Percentiles rank a stretch among this genome's conserved stretches.
phyloP scores from a whole-genome alignment of 805 yeast species.

The Grigorovia humatica region DNA sequence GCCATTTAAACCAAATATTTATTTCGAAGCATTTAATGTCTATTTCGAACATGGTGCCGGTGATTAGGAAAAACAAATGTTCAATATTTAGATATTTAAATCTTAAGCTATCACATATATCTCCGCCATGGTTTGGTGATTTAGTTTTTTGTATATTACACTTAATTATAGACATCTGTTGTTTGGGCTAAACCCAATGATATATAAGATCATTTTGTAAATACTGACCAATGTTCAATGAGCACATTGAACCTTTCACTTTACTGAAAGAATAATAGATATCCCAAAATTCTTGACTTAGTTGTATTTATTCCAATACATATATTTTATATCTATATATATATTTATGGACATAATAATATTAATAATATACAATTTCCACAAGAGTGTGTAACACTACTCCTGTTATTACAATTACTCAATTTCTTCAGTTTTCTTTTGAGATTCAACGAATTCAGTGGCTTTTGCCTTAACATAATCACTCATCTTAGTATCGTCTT shows the following conservation, averaged over 20 bases:
- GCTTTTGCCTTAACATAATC: constrained; percentile 90
- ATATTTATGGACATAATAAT: neutral
- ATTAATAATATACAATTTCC: neutral
- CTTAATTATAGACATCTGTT: too few relatives aligned
- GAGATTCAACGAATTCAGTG: constrained; percentile 50
- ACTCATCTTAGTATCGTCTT: constrained; percentile 55
- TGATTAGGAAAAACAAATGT: neutral
- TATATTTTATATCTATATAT: too few relatives aligned
- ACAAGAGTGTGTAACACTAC: neutral
- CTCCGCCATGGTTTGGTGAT: neutral
- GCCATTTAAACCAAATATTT: constrained; percentile 73
- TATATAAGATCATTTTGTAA: too few relatives aligned
- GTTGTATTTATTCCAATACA: too few relatives aligned
- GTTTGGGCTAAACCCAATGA: too few relatives aligned
- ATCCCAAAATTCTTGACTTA: neutral
- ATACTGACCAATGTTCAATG: too few relatives aligned
- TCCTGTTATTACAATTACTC: neutral
- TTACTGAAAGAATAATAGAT: too few relatives aligned
- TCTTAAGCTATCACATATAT: too few relatives aligned
- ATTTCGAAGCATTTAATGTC: neutral
- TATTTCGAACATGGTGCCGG: neutral
- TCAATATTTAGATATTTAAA: neutral
- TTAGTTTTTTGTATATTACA: too few relatives aligned
- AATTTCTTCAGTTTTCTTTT: constrained; percentile 5
- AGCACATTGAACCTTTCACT: too few relatives aligned